Percentiles rank a stretch among this genome's conserved stretches.
These are phyloP conservation scores for Arthrobotrys sinensis DNA, from an alignment of 2,329 filamentous ascomycete species.

Conservation along the genomic window DNA sequence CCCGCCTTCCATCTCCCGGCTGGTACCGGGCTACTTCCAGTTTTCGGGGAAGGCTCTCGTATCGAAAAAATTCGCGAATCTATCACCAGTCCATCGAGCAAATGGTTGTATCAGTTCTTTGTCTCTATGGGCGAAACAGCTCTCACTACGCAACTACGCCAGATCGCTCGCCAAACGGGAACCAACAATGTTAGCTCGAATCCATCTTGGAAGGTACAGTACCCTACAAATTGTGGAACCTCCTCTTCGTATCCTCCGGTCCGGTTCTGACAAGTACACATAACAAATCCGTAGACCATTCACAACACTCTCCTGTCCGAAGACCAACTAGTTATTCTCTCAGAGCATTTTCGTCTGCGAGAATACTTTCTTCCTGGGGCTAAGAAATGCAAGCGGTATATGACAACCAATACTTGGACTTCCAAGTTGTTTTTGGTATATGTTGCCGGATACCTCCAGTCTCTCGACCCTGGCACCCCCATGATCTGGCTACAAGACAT, in stretches of 20 bases:
- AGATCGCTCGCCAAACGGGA: background rate
- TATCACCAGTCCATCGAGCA: conserved; percentile 5
- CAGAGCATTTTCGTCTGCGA: conserved; percentile 21
- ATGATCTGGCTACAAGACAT: background rate
- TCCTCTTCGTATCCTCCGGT: too few species aligned
- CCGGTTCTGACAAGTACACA: background rate
- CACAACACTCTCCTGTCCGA: conserved; percentile 3
- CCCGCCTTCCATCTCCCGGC: background rate
- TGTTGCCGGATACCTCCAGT: conserved; percentile 1
- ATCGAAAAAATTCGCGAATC: background rate
- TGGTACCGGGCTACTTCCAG: background rate
- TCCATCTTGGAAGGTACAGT: conserved; percentile 10
- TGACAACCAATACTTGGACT: background rate
- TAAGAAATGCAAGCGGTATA: background rate
- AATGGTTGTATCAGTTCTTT: background rate
- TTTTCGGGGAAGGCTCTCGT: background rate
- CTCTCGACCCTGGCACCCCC: background rate
- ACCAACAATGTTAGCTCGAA: background rate
- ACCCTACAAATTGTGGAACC: background rate
- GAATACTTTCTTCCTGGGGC: conserved; percentile 13
- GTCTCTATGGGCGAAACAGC: conserved; percentile 10
- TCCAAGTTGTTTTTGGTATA: conserved; percentile 16
- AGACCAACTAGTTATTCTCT: conserved; percentile 19
- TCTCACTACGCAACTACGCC: background rate
- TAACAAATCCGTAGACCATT: conserved; percentile 1